Percentiles rank a stretch among this genome's conserved stretches.
These are phyloP conservation scores for Calonectria pteridis DNA, from an alignment of 2,329 filamentous ascomycete genomes.

Conservation along the genomic window DNA sequence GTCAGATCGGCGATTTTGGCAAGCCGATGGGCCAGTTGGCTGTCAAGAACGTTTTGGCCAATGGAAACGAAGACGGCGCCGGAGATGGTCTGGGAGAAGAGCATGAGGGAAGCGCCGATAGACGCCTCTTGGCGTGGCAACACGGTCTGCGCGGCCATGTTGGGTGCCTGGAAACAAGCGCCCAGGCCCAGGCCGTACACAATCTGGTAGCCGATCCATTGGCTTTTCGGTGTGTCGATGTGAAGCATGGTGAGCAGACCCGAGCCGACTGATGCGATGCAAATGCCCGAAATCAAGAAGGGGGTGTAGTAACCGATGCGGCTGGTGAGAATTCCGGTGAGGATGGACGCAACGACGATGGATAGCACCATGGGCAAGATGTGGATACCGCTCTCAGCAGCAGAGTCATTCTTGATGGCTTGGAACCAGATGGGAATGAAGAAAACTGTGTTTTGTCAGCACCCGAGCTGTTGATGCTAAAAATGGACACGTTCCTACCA, in stretches of 20 bases:
- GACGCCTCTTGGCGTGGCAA: constrained; percentile 58
- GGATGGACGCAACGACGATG: constrained; percentile 43
- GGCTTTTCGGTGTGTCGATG: constrained; percentile 29
- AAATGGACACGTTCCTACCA: neutral
- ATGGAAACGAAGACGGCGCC: constrained; percentile 64
- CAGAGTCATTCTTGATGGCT: constrained; percentile 51
- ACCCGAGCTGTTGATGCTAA: too few relatives aligned
- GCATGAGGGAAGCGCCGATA: constrained; percentile 59
- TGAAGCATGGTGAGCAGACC: constrained; percentile 57
- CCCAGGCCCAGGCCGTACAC: constrained; percentile 59
- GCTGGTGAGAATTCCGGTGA: constrained; percentile 44
- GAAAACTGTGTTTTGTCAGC: constrained; percentile 3
- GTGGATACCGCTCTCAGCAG: constrained; percentile 41
- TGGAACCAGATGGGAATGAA: constrained; percentile 65
- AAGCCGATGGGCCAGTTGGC: constrained; percentile 49
- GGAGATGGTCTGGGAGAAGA: constrained; percentile 60
- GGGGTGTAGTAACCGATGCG: constrained; percentile 57
- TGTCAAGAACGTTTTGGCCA: constrained; percentile 64
- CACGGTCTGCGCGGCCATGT: constrained; percentile 60
- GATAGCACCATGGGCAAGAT: constrained; percentile 46
- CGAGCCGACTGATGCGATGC: constrained; percentile 50
- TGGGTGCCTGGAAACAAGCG: constrained; percentile 57
- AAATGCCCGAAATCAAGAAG: constrained; percentile 51
- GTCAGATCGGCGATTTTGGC: neutral
- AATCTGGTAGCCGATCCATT: constrained; percentile 52